These are phyloP conservation scores for Curvularia sp. DNA, from an alignment of 2,329 filamentous ascomycete species.

Conservation along the genomic window DNA sequence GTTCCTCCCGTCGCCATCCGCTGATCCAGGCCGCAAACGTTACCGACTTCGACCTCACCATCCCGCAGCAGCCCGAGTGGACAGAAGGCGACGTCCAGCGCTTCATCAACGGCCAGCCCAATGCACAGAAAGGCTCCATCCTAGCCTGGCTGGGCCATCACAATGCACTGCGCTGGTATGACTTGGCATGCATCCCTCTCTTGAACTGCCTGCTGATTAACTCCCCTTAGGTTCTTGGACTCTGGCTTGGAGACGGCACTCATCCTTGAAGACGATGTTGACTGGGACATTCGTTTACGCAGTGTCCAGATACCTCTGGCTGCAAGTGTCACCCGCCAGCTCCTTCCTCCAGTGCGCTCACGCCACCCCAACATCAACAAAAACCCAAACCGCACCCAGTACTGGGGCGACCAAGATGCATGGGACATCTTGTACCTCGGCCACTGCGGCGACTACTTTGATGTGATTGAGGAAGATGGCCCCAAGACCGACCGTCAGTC, in stretches of 20 bases:
- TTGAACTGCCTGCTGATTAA: constrained; percentile 23
- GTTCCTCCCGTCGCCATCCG: constrained; percentile 50
- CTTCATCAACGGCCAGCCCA: constrained; percentile 46
- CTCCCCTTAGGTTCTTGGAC: constrained; percentile 49
- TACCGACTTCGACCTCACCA: constrained; percentile 53
- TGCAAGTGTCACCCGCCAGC: constrained; percentile 50
- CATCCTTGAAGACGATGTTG: constrained; percentile 57
- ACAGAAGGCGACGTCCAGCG: constrained; percentile 51
- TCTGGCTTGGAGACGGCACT: constrained; percentile 53
- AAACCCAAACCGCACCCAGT: constrained; percentile 40
- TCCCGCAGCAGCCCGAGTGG: constrained; percentile 54
- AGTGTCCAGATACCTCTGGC: constrained; percentile 53
- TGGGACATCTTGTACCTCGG: constrained; percentile 57
- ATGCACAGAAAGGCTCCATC: constrained; percentile 51
- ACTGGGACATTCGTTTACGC: constrained; percentile 56
- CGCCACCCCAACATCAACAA: constrained; percentile 29
- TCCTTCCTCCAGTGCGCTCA: constrained; percentile 43
- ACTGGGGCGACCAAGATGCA: constrained; percentile 50
- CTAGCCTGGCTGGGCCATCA: constrained; percentile 56
- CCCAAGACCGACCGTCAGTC: constrained; percentile 31
- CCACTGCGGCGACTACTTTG: constrained; percentile 55
- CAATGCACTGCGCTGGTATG: constrained; percentile 52
- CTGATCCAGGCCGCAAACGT: constrained; percentile 54
- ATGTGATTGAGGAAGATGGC: constrained; percentile 44
- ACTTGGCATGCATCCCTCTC: constrained; percentile 20